Evolutionary conservation across 805 yeast genomes (phyloP).

Genomic region (Pichia nakasei): DNA sequence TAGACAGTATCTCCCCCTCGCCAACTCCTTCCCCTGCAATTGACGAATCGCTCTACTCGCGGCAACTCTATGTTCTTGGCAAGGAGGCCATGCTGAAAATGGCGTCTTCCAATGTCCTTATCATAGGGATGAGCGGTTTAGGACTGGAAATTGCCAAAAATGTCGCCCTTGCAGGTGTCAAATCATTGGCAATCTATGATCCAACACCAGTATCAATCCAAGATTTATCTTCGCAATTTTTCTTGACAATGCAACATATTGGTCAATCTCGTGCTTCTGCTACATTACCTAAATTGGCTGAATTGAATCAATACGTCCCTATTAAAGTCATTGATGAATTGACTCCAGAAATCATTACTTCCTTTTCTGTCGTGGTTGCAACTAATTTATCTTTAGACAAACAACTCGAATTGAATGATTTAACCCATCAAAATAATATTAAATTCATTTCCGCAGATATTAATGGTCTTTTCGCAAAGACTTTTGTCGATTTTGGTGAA

Average conservation of each 20-base stretch:
- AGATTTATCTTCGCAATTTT: conserved; percentile 88
- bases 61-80: conserved; percentile 94
- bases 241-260: conserved; percentile 58
- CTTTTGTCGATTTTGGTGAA: conserved; percentile 86
- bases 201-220: conserved; percentile 55
- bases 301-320: conserved; percentile 87
- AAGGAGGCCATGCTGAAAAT: conserved; percentile 97
- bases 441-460: conserved; percentile 76
- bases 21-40: conserved; percentile 35
- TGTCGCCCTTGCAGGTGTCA: conserved; percentile 95
- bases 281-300: conserved; percentile 60
- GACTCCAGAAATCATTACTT: conserved; percentile 41
- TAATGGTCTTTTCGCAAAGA: conserved; percentile 80
- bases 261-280: conserved; percentile 74
- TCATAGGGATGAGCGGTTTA: conserved; percentile 84
- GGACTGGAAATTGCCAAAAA: conserved; percentile 97
- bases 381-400: conserved; percentile 66
- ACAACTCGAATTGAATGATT: conserved; percentile 64
- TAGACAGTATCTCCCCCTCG: conserved; percentile 31
- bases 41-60: conserved; percentile 91
- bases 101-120: conserved; percentile 88
- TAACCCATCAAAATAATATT: conserved; percentile 65
- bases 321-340: conserved; percentile 55
- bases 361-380: conserved; percentile 77
- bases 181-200: conserved; percentile 78